Evolutionary conservation across 495 filamentous ascomycete species (phyloP).

Genomic region (Aspergillus affinis): DNA sequence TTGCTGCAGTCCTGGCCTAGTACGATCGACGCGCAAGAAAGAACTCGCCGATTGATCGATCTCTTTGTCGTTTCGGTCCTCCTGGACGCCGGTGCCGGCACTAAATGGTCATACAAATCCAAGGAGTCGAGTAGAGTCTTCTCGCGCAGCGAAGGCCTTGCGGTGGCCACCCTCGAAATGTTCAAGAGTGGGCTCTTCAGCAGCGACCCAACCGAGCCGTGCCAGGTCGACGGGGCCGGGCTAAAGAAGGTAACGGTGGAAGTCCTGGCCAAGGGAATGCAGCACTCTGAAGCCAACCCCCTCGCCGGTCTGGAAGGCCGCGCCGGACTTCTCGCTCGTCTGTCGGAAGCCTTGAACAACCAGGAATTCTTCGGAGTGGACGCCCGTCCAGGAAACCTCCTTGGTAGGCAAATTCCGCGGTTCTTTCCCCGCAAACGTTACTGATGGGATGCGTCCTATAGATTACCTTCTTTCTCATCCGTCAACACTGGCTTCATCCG

Average conservation of each 20-base stretch:
- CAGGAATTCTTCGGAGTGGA: conserved; percentile 82
- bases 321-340: conserved; percentile 71
- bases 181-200: conserved; percentile 95
- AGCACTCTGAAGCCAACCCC: conserved; percentile 78
- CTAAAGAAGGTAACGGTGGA: conserved; percentile 74
- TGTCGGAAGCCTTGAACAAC: conserved; percentile 76
- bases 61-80: conserved; percentile 69
- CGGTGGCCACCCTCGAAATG: conserved; percentile 95
- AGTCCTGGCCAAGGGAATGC: conserved; percentile 73
- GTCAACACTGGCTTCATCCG: conserved; percentile 79
- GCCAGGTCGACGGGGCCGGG: conserved; percentile 84
- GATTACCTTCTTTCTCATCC: conserved; percentile 93
- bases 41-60: conserved; percentile 64
- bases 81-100: conserved; percentile 66
- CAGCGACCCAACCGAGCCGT: conserved; percentile 74
- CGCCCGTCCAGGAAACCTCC: conserved; percentile 88
- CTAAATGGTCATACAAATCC: conserved; percentile 78
- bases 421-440: background rate
- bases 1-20: conserved; percentile 64
- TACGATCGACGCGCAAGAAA: conserved; percentile 59
- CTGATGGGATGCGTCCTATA: conserved; percentile 31
- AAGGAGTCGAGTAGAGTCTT: conserved; percentile 85
- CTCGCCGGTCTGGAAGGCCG: conserved; percentile 87
- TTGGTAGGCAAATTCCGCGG: conserved; percentile 59
- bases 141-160: conserved; percentile 85